These are phyloP conservation scores for Millerozyma miso DNA, from an alignment of 805 yeast species.

Conservation along the genomic window DNA sequence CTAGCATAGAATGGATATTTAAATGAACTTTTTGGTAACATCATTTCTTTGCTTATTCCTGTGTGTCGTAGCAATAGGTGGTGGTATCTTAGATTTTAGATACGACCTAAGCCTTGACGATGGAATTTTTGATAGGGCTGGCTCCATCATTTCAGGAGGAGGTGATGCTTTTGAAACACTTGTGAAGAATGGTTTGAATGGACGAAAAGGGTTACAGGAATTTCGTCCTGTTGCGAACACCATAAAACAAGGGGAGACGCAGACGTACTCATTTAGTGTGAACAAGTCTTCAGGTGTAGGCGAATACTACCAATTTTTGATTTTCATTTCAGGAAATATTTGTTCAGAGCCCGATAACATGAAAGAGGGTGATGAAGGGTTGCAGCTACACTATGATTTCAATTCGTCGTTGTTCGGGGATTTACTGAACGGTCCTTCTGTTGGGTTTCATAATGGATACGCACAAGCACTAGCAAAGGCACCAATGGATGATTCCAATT, in stretches of 20 bases:
- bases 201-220: conserved; percentile 29
- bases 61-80: background rate
- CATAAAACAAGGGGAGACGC: conserved; percentile 35
- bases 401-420: conserved; percentile 29
- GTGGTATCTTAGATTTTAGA: conserved; percentile 6
- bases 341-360: conserved; percentile 34
- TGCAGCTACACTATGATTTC: conserved; percentile 38
- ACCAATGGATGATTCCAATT: conserved; percentile 14
- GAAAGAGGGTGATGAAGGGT: conserved; percentile 18
- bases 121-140: background rate
- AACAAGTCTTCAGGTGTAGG: conserved; percentile 44
- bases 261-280: conserved; percentile 40
- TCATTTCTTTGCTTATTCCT: conserved; percentile 1
- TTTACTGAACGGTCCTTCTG: conserved; percentile 26
- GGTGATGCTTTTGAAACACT: background rate
- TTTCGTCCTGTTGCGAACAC: conserved; percentile 32
- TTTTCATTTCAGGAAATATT: conserved; percentile 50
- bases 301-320: conserved; percentile 41
- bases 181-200: background rate
- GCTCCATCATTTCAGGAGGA: background rate
- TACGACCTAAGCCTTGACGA: conserved; percentile 8
- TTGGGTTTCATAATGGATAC: conserved; percentile 29
- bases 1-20: background rate
- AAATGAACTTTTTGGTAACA: conserved; percentile 4
- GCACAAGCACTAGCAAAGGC: conserved; percentile 37